Evolutionary conservation across 192 early-diverging fungal species (phyloP).

Genomic region (Nowakowskiella sp.): DNA sequence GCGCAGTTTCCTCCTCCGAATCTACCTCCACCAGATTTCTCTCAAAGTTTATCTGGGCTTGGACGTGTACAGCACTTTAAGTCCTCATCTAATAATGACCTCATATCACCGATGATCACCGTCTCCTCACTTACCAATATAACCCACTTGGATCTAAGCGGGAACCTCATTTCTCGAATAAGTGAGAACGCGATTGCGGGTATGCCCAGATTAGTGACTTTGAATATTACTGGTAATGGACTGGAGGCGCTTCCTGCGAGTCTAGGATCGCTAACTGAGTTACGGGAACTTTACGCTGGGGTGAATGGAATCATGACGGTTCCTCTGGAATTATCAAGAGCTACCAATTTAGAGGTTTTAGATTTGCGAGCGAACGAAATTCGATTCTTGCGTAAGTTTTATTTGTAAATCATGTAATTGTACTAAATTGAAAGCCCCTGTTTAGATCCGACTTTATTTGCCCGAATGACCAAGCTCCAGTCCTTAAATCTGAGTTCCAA

Average conservation of each 20-base stretch:
- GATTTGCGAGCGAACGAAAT: conserved; percentile 29
- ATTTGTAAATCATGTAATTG: neutral
- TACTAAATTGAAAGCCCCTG: neutral
- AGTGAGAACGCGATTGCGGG: too few relatives aligned
- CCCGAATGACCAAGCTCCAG: conserved; percentile 14
- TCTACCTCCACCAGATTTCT: too few relatives aligned
- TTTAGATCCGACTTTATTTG: conserved; percentile 12
- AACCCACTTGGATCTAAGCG: too few relatives aligned
- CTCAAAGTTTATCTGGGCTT: too few relatives aligned
- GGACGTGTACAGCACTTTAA: too few relatives aligned
- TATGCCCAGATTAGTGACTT: conserved; percentile 17
- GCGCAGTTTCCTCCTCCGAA: too few relatives aligned
- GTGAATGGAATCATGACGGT: conserved; percentile 20
- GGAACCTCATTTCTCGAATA: too few relatives aligned
- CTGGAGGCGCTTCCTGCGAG: conserved; percentile 15
- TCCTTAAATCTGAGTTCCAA: conserved; percentile 27
- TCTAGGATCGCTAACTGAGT: conserved; percentile 11
- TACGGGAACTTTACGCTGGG: conserved; percentile 30
- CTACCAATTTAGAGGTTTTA: conserved; percentile 26
- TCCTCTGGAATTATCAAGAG: conserved; percentile 16
- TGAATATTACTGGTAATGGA: conserved; percentile 30
- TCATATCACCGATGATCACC: too few relatives aligned
- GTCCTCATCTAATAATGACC: too few relatives aligned
- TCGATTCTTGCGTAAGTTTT: conserved; percentile 22
- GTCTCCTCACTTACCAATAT: too few relatives aligned